phyloP scores from a whole-genome alignment of 176 grass and related monocot species.

The Poa annua region DNA sequence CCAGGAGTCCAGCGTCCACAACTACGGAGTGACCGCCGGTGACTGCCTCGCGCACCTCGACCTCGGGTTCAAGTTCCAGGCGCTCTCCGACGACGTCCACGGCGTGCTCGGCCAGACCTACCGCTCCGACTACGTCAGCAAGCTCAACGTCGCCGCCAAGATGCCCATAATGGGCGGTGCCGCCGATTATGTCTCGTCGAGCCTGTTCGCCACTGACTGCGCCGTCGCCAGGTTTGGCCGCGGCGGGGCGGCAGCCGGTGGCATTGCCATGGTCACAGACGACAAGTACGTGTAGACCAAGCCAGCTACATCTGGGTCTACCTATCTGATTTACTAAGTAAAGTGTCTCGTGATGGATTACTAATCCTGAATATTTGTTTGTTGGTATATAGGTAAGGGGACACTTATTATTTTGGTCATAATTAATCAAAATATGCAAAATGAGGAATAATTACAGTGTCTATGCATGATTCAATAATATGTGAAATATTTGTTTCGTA shows the following conservation, averaged over 20 bases:
- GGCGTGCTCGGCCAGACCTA: constrained; percentile 58
- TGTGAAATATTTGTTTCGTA: background rate
- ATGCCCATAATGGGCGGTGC: constrained; percentile 58
- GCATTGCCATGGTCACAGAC: constrained; percentile 51
- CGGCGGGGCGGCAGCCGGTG: background rate
- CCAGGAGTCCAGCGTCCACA: constrained; percentile 35
- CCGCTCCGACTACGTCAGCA: constrained; percentile 55
- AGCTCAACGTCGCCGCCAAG: constrained; percentile 40
- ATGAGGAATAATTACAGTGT: constrained; percentile 5
- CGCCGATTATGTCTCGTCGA: constrained; percentile 35
- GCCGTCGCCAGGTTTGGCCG: constrained; percentile 42
- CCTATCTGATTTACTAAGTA: background rate
- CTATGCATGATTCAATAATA: background rate
- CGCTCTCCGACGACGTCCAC: constrained; percentile 46
- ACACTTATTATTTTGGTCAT: background rate
- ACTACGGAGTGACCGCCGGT: constrained; percentile 36
- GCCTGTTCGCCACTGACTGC: constrained; percentile 49
- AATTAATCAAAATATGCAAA: background rate
- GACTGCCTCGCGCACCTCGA: constrained; percentile 56
- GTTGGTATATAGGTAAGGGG: constrained; percentile 10
- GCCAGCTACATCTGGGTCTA: background rate
- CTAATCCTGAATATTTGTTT: background rate
- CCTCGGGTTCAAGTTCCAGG: constrained; percentile 53
- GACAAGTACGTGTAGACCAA: constrained; percentile 33
- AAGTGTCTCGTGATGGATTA: constrained; percentile 6